These are phyloP conservation scores for Phoma herbarum DNA, from an alignment of 2,329 filamentous ascomycete species.

Conservation along the genomic window DNA sequence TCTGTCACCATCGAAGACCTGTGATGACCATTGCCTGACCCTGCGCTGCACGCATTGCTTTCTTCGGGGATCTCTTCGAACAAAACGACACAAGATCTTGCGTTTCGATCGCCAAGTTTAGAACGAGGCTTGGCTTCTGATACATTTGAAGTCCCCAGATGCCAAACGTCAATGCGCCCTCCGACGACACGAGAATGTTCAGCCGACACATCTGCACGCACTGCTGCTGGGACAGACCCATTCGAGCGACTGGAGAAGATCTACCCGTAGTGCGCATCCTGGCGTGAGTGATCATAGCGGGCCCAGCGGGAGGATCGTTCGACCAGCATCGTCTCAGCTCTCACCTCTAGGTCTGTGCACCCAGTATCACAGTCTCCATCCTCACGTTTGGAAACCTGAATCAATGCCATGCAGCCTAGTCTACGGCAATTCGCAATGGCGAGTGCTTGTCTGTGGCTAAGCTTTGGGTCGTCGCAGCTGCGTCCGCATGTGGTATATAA, in stretches of 20 bases:
- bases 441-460: conserved; percentile 45
- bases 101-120: conserved; percentile 43
- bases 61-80: background rate
- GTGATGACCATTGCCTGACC: background rate
- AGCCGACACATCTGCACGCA: conserved; percentile 18
- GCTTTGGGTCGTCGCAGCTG: conserved; percentile 31
- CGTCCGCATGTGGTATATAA: conserved; percentile 40
- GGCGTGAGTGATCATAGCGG: conserved; percentile 18
- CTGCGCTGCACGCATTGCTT: background rate
- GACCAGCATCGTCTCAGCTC: conserved; percentile 41
- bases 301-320: conserved; percentile 30
- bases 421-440: conserved; percentile 11
- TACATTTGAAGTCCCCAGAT: conserved; percentile 38
- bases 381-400: conserved; percentile 24
- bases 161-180: conserved; percentile 44
- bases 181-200: conserved; percentile 33
- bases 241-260: conserved; percentile 31
- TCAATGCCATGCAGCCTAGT: conserved; percentile 19
- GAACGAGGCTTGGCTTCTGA: conserved; percentile 36
- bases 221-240: conserved; percentile 16
- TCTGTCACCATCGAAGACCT: background rate
- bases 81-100: background rate
- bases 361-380: conserved; percentile 35
- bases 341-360: conserved; percentile 25
- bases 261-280: conserved; percentile 30